Evolutionary conservation across 371 early-diverging fungal genomes (phyloP).

Genomic region (Mucor saturninus): DNA sequence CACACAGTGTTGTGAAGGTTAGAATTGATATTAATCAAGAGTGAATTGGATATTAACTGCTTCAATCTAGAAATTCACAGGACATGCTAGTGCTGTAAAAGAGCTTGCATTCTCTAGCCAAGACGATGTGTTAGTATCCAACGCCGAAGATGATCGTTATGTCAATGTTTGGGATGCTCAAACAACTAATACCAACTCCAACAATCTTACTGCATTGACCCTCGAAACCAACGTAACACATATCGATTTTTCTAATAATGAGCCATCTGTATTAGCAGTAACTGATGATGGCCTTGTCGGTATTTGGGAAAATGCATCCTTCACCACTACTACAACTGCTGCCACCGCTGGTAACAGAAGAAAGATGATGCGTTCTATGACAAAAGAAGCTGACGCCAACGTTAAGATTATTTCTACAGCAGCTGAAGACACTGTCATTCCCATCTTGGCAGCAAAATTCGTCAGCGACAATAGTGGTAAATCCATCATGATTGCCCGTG

Average conservation of each 20-base stretch:
- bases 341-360: slow-evolving; percentile 34
- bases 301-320: slow-evolving; percentile 69
- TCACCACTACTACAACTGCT: slow-evolving; percentile 15
- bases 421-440: slow-evolving; percentile 48
- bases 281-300: slow-evolving; percentile 75
- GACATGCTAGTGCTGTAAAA: slow-evolving; percentile 66
- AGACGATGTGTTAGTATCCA: slow-evolving; percentile 65
- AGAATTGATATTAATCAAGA: background rate
- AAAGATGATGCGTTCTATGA: slow-evolving; percentile 68
- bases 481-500: slow-evolving; percentile 71
- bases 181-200: slow-evolving; percentile 53
- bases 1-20: slow-evolving; percentile 57
- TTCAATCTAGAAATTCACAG: background rate
- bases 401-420: slow-evolving; percentile 57
- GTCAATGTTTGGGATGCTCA: slow-evolving; percentile 79
- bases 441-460: slow-evolving; percentile 71
- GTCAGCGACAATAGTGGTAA: slow-evolving; percentile 48
- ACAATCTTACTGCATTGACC: slow-evolving; percentile 62
- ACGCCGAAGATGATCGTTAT: slow-evolving; percentile 78
- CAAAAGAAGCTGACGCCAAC: slow-evolving; percentile 61
- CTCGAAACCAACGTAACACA: slow-evolving; percentile 65
- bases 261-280: slow-evolving; percentile 69
- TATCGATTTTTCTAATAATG: slow-evolving; percentile 55
- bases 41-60: no score
- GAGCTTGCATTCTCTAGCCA: slow-evolving; percentile 62